Evolutionary conservation across 352 stramenopile genomes (phyloP).

Genomic region (Lagenidium giganteum): DNA sequence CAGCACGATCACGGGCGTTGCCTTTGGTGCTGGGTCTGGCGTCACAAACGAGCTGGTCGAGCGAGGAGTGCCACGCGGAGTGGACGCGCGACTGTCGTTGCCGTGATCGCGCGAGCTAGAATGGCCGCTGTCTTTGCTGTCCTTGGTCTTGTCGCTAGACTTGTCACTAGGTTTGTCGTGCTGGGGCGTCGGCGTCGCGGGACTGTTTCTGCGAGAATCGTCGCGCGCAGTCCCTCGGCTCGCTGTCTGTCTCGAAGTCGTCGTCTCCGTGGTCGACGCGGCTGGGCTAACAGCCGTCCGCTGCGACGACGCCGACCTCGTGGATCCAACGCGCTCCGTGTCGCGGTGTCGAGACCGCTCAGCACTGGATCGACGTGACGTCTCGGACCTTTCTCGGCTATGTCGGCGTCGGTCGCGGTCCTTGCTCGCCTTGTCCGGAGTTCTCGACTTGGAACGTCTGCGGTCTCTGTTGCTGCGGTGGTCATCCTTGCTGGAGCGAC

Average conservation of each 20-base stretch:
- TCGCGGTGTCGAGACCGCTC: neutral
- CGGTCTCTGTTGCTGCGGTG: too few relatives aligned
- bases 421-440: too few relatives aligned
- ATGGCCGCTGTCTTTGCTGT: too few relatives aligned
- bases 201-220: too few relatives aligned
- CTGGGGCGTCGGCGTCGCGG: neutral
- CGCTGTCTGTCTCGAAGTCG: neutral
- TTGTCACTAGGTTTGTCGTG: constrained; percentile 6
- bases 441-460: too few relatives aligned
- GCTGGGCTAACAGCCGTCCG: neutral
- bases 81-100: too few relatives aligned
- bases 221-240: neutral
- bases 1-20: neutral
- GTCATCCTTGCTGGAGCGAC: too few relatives aligned
- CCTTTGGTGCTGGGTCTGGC: neutral
- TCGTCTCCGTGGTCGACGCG: neutral
- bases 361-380: too few relatives aligned
- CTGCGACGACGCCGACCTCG: neutral
- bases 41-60: neutral
- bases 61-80: too few relatives aligned
- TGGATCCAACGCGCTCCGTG: neutral
- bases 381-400: too few relatives aligned
- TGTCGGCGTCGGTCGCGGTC: too few relatives aligned
- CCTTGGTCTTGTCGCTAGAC: constrained; percentile 7
- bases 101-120: too few relatives aligned